Evolutionary conservation across 176 grass and related monocot species (phyloP).

Genomic region (Musa acuminata): DNA sequence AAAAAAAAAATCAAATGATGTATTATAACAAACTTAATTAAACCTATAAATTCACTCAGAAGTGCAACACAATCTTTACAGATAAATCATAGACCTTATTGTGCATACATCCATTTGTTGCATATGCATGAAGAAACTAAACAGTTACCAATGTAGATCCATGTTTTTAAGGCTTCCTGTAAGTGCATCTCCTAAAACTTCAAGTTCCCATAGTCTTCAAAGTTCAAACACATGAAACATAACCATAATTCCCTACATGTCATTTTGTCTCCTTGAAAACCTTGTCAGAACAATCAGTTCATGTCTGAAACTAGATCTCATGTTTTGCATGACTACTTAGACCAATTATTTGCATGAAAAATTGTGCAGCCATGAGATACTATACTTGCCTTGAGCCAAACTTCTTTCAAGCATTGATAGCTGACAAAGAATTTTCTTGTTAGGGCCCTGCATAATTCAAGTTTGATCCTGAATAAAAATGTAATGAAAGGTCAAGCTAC

Average conservation of each 20-base stretch:
- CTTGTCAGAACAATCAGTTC: neutral
- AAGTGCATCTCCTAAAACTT: too few species aligned
- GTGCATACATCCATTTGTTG: too few species aligned
- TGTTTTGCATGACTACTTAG: neutral
- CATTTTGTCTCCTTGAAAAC: neutral
- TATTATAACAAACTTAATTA: neutral
- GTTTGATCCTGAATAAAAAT: neutral
- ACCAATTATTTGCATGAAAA: neutral
- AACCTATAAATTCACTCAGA: neutral
- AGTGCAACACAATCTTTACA: neutral
- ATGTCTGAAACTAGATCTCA: neutral
- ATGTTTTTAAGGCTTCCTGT: neutral
- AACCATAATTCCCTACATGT: too few species aligned
- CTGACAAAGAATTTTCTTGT: slow-evolving; percentile 86
- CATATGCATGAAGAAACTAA: too few species aligned
- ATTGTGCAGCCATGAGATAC: slow-evolving; percentile 4
- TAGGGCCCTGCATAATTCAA: slow-evolving; percentile 49
- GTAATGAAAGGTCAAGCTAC: slow-evolving; percentile 16
- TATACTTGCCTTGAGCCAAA: slow-evolving; percentile 73
- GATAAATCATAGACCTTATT: neutral
- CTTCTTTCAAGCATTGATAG: slow-evolving; percentile 98
- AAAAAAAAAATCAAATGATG: neutral
- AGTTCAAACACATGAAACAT: too few species aligned
- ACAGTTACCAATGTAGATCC: neutral
- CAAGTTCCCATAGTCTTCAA: too few species aligned